Evolutionary conservation across 2,329 filamentous ascomycete species (phyloP).

Genomic region (Alternaria triticimaculans): DNA sequence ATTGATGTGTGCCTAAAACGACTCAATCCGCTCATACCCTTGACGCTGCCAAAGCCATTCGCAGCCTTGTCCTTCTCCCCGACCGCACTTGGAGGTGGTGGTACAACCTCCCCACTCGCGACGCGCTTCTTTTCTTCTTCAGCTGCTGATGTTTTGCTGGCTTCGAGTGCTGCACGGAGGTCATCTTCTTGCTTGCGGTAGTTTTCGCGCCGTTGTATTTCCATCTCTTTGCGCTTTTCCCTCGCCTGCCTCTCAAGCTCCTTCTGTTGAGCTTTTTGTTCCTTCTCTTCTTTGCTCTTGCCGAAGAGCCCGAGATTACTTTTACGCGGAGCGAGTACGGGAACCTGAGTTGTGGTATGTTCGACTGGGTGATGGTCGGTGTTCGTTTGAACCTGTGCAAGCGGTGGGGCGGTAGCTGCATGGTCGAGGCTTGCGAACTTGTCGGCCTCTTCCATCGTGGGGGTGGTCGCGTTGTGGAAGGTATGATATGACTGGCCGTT

Average conservation of each 20-base stretch:
- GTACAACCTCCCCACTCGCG: constrained; percentile 18
- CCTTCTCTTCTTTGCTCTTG: constrained; percentile 71
- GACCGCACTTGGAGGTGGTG: constrained; percentile 1
- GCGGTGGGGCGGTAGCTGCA: constrained; percentile 65
- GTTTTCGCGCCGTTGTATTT: constrained; percentile 60
- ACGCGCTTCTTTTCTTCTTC: constrained; percentile 50
- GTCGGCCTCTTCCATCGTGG: constrained; percentile 53
- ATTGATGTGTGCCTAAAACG: constrained; percentile 76
- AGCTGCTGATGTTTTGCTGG: constrained; percentile 68
- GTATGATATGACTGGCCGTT: constrained; percentile 45
- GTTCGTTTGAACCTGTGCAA: constrained; percentile 44
- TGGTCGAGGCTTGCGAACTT: constrained; percentile 68
- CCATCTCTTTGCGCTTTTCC: constrained; percentile 58
- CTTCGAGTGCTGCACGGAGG: constrained; percentile 67
- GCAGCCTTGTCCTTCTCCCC: constrained; percentile 25
- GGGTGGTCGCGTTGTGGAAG: constrained; percentile 48
- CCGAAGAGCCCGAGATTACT: constrained; percentile 53
- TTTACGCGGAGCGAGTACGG: constrained; percentile 44
- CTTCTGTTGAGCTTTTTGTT: constrained; percentile 65
- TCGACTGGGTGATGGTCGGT: constrained; percentile 42
- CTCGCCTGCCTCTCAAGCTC: constrained; percentile 55
- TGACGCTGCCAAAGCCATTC: constrained; percentile 49
- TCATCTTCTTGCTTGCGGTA: constrained; percentile 68
- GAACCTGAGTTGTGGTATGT: constrained; percentile 41
- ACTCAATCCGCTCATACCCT: constrained; percentile 57